Evolutionary conservation across 768 basidiomycete species (phyloP).

Genomic region (Cubamyces lactineus): DNA sequence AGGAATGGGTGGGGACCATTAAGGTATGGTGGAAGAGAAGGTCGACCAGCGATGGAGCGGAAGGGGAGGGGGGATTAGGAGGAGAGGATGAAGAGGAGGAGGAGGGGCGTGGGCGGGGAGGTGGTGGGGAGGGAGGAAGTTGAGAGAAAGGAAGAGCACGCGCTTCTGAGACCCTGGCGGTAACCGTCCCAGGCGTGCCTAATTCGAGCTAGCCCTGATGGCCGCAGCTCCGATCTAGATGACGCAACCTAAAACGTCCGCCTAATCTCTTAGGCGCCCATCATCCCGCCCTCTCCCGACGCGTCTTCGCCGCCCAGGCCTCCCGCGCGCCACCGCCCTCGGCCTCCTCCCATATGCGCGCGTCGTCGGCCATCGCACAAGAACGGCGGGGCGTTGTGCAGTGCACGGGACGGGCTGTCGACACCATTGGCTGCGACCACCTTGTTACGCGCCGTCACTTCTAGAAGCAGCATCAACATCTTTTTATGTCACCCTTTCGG

Average conservation of each 20-base stretch:
- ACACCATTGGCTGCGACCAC: neutral
- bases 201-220: slow-evolving; percentile 36
- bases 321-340: slow-evolving; percentile 6
- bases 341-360: neutral
- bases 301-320: neutral
- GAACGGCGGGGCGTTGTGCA: too few relatives aligned
- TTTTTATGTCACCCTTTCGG: slow-evolving; percentile 21
- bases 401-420: too few relatives aligned
- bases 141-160: slow-evolving; percentile 31
- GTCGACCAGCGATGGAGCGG: slow-evolving; percentile 37
- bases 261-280: slow-evolving; percentile 16
- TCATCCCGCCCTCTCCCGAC: slow-evolving; percentile 11
- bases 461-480: slow-evolving; percentile 20
- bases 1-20: slow-evolving; percentile 33
- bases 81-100: slow-evolving; percentile 23
- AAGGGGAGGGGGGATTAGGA: slow-evolving; percentile 6
- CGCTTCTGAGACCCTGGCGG: slow-evolving; percentile 33
- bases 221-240: slow-evolving; percentile 38
- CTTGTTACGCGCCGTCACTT: slow-evolving; percentile 3
- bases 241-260: slow-evolving; percentile 33
- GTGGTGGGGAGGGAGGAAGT: slow-evolving; percentile 33
- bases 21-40: slow-evolving; percentile 28
- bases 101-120: slow-evolving; percentile 33
- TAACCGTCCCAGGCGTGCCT: slow-evolving; percentile 37
- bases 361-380: too few relatives aligned